A percentile compares a stretch with the other conserved stretches of the same genome.
phyloP scores from a whole-genome alignment of 2,329 filamentous ascomycete genomes.

The Thielaviopsis euricoi region DNA sequence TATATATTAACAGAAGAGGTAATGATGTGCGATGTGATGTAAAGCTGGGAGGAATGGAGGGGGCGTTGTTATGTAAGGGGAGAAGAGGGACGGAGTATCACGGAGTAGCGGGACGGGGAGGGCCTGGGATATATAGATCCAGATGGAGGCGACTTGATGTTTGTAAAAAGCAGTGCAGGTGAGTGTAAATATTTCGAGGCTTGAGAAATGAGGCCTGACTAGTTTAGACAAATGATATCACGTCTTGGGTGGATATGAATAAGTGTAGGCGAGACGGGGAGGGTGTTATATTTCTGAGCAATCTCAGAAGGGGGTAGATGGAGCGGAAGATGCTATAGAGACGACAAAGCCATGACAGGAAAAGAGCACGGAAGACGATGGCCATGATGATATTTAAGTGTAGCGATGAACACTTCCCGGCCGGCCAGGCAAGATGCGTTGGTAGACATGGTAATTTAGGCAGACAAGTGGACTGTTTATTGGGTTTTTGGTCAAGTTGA shows the following conservation, averaged over 20 bases:
- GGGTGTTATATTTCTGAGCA: too few species aligned
- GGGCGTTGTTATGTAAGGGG: too few species aligned
- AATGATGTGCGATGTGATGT: neutral
- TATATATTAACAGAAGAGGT: neutral
- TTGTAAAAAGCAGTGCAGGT: too few species aligned
- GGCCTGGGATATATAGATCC: neutral
- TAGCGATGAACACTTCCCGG: too few species aligned
- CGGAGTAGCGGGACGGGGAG: neutral
- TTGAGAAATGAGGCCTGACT: neutral
- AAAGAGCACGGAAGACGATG: neutral
- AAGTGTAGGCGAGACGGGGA: neutral
- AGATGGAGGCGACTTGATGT: neutral
- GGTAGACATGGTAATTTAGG: neutral
- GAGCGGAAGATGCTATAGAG: neutral
- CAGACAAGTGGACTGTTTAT: conserved; percentile 3
- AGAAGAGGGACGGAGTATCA: neutral
- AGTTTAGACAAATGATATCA: neutral
- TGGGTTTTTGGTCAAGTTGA: neutral
- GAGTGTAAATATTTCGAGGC: too few species aligned
- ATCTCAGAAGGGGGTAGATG: neutral
- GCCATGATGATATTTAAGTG: neutral
- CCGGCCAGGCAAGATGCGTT: too few species aligned
- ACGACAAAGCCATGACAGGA: neutral
- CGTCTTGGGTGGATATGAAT: neutral
- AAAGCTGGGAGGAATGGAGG: too few species aligned